phyloP scores from a whole-genome alignment of 2,329 filamentous ascomycete genomes.

The Aspergillus floridensis region DNA sequence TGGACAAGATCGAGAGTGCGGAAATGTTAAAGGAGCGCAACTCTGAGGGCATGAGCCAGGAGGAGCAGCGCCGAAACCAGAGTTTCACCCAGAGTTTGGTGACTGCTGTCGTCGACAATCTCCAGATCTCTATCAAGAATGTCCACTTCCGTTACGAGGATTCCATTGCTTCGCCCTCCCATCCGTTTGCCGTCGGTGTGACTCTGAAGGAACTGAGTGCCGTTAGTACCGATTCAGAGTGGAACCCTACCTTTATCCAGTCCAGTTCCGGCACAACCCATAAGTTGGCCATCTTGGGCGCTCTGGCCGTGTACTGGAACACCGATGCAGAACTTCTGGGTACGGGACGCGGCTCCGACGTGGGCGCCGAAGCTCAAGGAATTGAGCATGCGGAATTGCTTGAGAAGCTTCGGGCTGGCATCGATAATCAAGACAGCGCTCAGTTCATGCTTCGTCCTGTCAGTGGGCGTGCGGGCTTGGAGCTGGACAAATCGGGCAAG shows the following conservation, averaged over 20 bases:
- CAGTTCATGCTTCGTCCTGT: conserved; percentile 97
- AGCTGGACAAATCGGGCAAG: conserved; percentile 89
- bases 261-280: conserved; percentile 79
- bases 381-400: conserved; percentile 73
- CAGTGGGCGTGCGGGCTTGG: conserved; percentile 88
- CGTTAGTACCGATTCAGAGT: conserved; percentile 89
- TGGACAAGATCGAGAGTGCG: conserved; percentile 96
- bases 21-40: conserved; percentile 91
- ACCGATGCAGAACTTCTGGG: conserved; percentile 85
- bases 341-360: conserved; percentile 70
- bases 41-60: conserved; percentile 86
- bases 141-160: conserved; percentile 98
- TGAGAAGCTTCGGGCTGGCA: conserved; percentile 71
- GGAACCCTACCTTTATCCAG: conserved; percentile 95
- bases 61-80: conserved; percentile 96
- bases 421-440: conserved; percentile 72
- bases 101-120: conserved; percentile 96
- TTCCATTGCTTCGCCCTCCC: conserved; percentile 88
- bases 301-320: conserved; percentile 95
- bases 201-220: conserved; percentile 96
- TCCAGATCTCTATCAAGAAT: conserved; percentile 97
- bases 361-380: conserved; percentile 56
- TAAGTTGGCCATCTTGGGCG: conserved; percentile 87
- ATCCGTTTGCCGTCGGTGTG: conserved; percentile 89
- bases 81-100: conserved; percentile 94